These are phyloP conservation scores for Thalia dealbata DNA, from an alignment of 176 grass and related monocot genomes.

Conservation along the genomic window DNA sequence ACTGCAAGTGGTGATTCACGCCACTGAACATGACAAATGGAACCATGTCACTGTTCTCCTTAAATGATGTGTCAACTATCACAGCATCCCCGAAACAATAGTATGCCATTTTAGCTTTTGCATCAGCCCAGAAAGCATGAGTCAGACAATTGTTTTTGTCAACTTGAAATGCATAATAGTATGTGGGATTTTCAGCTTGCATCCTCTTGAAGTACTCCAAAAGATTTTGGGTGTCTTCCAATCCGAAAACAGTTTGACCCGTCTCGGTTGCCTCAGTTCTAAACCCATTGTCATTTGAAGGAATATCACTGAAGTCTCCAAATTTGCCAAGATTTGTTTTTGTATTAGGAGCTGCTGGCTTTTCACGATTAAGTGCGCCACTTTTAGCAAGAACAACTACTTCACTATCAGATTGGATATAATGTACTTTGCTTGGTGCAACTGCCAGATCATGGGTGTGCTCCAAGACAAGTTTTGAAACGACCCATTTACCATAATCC, in stretches of 20 bases:
- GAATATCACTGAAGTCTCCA: conserved; percentile 16
- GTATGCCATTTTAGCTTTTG: conserved; percentile 44
- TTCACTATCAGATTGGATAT: conserved; percentile 57
- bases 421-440: conserved; percentile 54
- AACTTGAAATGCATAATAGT: conserved; percentile 52
- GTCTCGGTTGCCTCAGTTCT: conserved; percentile 15
- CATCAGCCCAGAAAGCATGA: conserved; percentile 54
- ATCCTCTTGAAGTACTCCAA: conserved; percentile 52
- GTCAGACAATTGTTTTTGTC: conserved; percentile 58
- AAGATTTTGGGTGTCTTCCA: conserved; percentile 50
- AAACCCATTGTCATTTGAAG: conserved; percentile 22
- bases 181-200: conserved; percentile 52
- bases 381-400: conserved; percentile 66
- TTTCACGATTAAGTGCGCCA: conserved; percentile 27
- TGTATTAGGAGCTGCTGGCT: conserved; percentile 20
- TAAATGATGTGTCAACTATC: conserved; percentile 45
- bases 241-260: not conserved
- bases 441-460: conserved; percentile 55
- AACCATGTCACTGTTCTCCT: conserved; percentile 38
- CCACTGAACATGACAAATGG: conserved; percentile 48
- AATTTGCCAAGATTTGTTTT: conserved; percentile 20
- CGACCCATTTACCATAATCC: conserved; percentile 54
- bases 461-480: conserved; percentile 55
- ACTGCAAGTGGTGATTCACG: conserved; percentile 53
- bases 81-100: conserved; percentile 62